Conservation (phyloP, 169 alveolate species). For the Plasmodium billcollinsi region DNA sequence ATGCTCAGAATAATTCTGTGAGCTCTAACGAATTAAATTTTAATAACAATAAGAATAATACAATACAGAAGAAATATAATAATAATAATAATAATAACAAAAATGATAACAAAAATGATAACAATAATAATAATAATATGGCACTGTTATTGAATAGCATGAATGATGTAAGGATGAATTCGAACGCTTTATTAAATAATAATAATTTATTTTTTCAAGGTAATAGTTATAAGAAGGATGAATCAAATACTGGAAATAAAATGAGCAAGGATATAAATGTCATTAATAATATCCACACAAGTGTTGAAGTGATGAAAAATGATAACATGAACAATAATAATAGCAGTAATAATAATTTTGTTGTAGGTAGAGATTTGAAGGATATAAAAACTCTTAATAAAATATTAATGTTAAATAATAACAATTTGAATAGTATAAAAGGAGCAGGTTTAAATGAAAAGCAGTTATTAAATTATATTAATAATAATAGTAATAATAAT, state of each 20-base stretch:
- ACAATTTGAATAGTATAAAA: conserved; percentile 7
- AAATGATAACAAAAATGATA: background rate
- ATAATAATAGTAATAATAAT: too few relatives aligned
- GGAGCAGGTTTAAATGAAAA: background rate
- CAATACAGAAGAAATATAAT: conserved; percentile 19
- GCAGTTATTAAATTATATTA: background rate
- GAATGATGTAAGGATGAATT: background rate
- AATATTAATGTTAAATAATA: conserved; percentile 13
- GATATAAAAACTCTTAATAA: conserved; percentile 10
- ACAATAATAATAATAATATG: background rate
- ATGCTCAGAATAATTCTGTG: too few relatives aligned
- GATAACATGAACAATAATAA: background rate
- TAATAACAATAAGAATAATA: conserved; percentile 1
- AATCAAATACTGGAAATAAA: background rate
- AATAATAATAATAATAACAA: background rate
- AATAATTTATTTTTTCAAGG: background rate
- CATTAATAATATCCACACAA: background rate
- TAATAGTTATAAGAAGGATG: background rate
- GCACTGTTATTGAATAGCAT: background rate
- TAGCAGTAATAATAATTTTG: background rate
- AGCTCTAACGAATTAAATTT: background rate
- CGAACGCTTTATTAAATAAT: background rate
- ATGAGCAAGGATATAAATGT: background rate
- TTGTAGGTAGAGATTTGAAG: background rate
- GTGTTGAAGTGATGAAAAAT: background rate